Evolutionary conservation across 768 basidiomycete species (phyloP).

Genomic region (Asterophora lycoperdoides): DNA sequence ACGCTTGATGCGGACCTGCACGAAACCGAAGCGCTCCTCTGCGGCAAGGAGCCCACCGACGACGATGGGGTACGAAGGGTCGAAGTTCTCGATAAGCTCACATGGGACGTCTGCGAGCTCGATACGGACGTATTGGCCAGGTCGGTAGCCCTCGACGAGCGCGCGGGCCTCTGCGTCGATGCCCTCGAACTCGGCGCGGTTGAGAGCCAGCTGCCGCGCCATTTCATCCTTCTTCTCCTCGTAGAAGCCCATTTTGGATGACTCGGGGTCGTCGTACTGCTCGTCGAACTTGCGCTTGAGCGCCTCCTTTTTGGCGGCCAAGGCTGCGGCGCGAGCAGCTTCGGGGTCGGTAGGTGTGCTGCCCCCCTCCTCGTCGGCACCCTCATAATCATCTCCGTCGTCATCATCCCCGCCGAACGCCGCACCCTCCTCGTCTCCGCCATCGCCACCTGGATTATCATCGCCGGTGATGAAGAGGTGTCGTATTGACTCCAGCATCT

Average conservation of each 20-base stretch:
- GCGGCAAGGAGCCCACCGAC: constrained; percentile 87
- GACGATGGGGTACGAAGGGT: constrained; percentile 86
- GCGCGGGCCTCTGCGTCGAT: constrained; percentile 74
- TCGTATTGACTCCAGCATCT: constrained; percentile 80
- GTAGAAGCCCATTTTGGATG: constrained; percentile 82
- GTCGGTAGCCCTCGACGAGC: constrained; percentile 84
- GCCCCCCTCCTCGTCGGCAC: constrained; percentile 20
- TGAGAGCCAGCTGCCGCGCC: constrained; percentile 75
- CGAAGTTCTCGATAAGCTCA: constrained; percentile 92
- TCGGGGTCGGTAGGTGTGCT: constrained; percentile 24
- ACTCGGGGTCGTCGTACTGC: constrained; percentile 89
- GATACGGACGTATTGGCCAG: constrained; percentile 90
- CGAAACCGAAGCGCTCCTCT: constrained; percentile 89
- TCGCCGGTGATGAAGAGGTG: constrained; percentile 82
- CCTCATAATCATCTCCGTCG: constrained; percentile 23
- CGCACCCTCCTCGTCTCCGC: constrained; percentile 31
- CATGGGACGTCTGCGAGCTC: constrained; percentile 82
- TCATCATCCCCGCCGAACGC: constrained; percentile 37
- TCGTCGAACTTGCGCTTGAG: constrained; percentile 96
- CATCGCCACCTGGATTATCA: constrained; percentile 32
- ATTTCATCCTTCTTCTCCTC: constrained; percentile 90
- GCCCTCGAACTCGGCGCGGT: constrained; percentile 79
- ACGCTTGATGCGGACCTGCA: constrained; percentile 93
- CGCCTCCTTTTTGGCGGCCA: constrained; percentile 84
- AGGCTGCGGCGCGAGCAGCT: constrained; percentile 42